Base-by-base conservation (phyloP, 2,329 filamentous ascomycete genomes). In the Orbilia blumenaviensis region DNA sequence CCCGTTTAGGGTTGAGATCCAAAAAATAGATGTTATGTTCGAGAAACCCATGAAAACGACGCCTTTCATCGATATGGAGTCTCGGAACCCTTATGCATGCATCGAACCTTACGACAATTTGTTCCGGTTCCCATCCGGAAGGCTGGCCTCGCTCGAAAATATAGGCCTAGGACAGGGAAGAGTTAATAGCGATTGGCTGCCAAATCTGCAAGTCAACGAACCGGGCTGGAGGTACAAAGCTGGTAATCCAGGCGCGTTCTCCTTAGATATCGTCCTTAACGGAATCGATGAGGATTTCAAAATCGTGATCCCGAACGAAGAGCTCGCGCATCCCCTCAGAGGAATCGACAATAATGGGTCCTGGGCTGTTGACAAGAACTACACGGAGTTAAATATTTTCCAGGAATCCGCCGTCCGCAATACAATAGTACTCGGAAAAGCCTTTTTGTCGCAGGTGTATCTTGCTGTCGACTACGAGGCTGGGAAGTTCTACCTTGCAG, bases 41-140 rank as follows among this genome's bases (percentile, higher is more conserved):
- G 63, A 75, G 34, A 58, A 54, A 18, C 41, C 36, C 1, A 63
- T 27, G 36, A 58, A 52, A 27, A 27, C 71, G 7, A 63, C 71
- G 1, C 25, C 71, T 4, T 75, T 75, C 44, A 75, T 75, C 27
- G 71, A 75, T 34, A 67, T 75, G 63, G 63, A 75, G n/a, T 60
- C 71, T 25, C 61, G 63, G 21, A 75, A 75, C 18, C 63, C 71
- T 1, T 75, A 75, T 25, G 71, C 71, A 6, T 75, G 71, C 56
- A 75, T 75, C n/a, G 71, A 75, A 46, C 71, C 71, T 32, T 75
- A 75, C 38, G 71, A 75, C 4, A 67, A 61, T 36, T 50, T 75
- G 18, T 75, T 75, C 36, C 44, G 71, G 32, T 75, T 75, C 25
- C 71, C 71, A 2, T 50, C 71, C 12, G 71, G 62, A 21, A 62